Conservation (phyloP, 805 yeast genomes). For the Wickerhamiella nectarea region DNA sequence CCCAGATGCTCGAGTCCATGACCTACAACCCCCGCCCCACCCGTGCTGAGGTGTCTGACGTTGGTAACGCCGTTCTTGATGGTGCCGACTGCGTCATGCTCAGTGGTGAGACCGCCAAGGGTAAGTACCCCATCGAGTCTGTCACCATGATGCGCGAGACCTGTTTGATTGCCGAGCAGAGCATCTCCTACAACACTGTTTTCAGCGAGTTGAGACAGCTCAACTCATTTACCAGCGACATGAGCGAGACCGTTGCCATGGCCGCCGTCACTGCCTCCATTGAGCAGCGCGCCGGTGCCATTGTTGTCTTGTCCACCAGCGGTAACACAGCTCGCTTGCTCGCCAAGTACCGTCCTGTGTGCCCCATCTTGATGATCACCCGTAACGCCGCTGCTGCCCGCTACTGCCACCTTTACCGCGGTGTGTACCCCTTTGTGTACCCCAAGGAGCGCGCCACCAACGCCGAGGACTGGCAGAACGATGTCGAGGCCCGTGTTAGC, state of each 20-base stretch:
- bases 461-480: slow-evolving; percentile 80
- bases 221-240: slow-evolving; percentile 77
- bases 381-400: slow-evolving; percentile 90
- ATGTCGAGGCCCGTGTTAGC: slow-evolving; percentile 87
- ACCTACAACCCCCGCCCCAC: slow-evolving; percentile 99
- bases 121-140: slow-evolving; percentile 95
- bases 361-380: slow-evolving; percentile 96
- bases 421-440: slow-evolving; percentile 95
- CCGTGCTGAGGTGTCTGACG: slow-evolving; percentile 98
- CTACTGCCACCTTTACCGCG: slow-evolving; percentile 92
- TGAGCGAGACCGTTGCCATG: slow-evolving; percentile 93
- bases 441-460: slow-evolving; percentile 37
- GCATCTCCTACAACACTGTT: slow-evolving; percentile 69
- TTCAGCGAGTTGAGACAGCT: slow-evolving; percentile 80
- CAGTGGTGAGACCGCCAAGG: slow-evolving; percentile 99
- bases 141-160: slow-evolving; percentile 99
- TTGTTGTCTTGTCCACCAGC: slow-evolving; percentile 86
- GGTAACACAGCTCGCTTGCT: slow-evolving; percentile 93
- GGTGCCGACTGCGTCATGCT: slow-evolving; percentile 99
- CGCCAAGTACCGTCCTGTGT: slow-evolving; percentile 94
- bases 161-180: slow-evolving; percentile 89
- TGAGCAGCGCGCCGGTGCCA: slow-evolving; percentile 94
- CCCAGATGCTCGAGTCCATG: slow-evolving; percentile 99
- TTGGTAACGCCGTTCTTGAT: slow-evolving; percentile 96
- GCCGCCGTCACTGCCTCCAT: slow-evolving; percentile 94